phyloP scores from a whole-genome alignment of 768 basidiomycete species.

The Leucocoprinus birnbaumii region DNA sequence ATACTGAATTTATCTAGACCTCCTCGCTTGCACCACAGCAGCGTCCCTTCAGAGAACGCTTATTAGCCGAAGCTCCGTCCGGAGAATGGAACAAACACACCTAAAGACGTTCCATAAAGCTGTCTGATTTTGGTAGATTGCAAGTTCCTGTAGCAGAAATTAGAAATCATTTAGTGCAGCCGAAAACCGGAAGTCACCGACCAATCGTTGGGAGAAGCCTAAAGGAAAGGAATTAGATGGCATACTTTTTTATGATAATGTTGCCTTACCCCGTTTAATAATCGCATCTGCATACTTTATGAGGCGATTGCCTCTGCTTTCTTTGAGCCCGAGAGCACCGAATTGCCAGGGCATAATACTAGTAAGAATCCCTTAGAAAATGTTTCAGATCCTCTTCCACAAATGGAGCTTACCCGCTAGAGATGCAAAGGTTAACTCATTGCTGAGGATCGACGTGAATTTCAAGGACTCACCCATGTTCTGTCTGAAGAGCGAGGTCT shows the following conservation, averaged over 20 bases:
- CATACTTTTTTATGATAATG: too few species aligned
- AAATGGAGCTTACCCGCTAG: conserved; percentile 25
- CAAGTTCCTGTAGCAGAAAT: conserved; percentile 30
- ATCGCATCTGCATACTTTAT: conserved; percentile 56
- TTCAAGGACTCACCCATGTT: conserved; percentile 40
- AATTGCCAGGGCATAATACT: conserved; percentile 62
- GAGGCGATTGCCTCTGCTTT: conserved; percentile 48
- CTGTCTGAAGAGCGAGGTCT: conserved; percentile 40
- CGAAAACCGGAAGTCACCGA: conserved; percentile 8
- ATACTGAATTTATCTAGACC: conserved; percentile 21
- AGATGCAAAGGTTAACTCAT: background rate
- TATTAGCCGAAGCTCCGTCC: background rate
- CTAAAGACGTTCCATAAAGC: conserved; percentile 49
- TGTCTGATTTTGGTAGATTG: conserved; percentile 53
- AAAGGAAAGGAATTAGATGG: too few species aligned
- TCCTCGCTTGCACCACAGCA: conserved; percentile 29
- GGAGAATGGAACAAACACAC: conserved; percentile 23
- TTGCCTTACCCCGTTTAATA: conserved; percentile 37
- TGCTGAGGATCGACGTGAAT: background rate
- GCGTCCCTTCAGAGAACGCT: conserved; percentile 23
- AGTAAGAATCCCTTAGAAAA: background rate
- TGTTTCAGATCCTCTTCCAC: background rate
- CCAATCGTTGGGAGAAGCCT: conserved; percentile 60
- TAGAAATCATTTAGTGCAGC: background rate
- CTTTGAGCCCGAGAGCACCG: conserved; percentile 44